Conservation (phyloP, 2,329 filamentous ascomycete genomes). For the Sporothrix inflata region DNA sequence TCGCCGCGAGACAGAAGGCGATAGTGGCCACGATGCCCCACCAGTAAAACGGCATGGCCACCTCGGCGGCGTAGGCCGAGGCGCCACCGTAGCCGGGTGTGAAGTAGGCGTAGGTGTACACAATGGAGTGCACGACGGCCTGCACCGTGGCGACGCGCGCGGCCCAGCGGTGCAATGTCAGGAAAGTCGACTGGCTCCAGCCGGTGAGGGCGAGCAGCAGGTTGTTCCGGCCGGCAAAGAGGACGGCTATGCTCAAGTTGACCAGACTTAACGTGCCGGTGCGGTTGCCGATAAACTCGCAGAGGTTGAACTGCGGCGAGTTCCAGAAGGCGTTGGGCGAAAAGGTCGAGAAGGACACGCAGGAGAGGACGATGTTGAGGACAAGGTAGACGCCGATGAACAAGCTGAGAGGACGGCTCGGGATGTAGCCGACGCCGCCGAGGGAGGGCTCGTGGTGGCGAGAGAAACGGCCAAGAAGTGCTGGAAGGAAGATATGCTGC, state of each 20-base stretch:
- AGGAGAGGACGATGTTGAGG: slow-evolving; percentile 1
- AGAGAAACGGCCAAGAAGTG: background rate
- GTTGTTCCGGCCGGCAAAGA: slow-evolving; percentile 70
- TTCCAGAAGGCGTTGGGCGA: slow-evolving; percentile 8
- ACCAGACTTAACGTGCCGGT: slow-evolving; percentile 12
- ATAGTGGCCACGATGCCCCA: background rate
- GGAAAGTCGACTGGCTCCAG: slow-evolving; percentile 69
- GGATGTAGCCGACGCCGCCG: background rate
- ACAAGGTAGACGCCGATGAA: slow-evolving; percentile 5
- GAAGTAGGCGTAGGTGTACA: slow-evolving; percentile 51
- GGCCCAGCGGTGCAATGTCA: slow-evolving; percentile 68
- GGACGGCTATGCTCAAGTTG: slow-evolving; percentile 25
- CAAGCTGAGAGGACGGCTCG: background rate
- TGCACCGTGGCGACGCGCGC: slow-evolving; percentile 64
- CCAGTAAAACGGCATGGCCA: slow-evolving; percentile 2
- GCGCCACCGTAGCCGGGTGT: background rate
- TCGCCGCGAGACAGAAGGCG: background rate
- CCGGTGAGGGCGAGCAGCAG: slow-evolving; percentile 67
- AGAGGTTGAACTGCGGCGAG: slow-evolving; percentile 13
- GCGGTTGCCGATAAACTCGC: slow-evolving; percentile 11
- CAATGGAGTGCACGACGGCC: slow-evolving; percentile 63
- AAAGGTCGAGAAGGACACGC: background rate
- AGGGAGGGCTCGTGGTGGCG: background rate
- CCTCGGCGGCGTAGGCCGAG: background rate
- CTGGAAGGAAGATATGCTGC: background rate